Conservation (phyloP, 306 rosid genomes). For the Acacia melanoxylon region DNA sequence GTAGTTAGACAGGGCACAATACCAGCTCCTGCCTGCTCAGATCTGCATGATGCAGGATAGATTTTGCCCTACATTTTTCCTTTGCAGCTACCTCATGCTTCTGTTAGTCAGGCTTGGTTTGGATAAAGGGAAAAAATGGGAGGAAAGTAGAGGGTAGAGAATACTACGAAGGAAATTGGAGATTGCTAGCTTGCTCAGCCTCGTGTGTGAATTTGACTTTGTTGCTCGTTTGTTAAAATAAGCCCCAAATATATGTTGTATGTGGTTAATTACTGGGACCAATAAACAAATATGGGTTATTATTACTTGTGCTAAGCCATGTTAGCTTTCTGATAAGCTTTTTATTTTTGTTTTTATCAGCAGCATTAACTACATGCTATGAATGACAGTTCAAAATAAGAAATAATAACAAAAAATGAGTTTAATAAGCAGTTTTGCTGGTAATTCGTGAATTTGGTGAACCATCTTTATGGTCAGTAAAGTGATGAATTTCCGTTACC, state of each 20-base stretch:
- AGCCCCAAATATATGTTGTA: background rate
- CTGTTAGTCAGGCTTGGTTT: background rate
- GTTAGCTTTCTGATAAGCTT: background rate
- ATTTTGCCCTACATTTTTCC: constrained; percentile 55
- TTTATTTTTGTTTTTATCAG: no score
- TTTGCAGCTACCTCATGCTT: background rate
- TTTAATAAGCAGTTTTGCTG: no score
- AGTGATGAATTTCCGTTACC: no score
- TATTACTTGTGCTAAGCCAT: background rate
- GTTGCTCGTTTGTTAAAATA: background rate
- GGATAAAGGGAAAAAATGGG: no score
- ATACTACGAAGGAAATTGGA: background rate
- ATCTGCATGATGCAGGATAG: constrained; percentile 69
- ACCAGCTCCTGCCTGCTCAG: constrained; percentile 84
- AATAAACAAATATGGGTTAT: background rate
- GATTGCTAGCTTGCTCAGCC: background rate
- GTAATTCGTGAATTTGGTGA: no score
- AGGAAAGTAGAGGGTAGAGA: no score
- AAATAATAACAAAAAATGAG: no score
- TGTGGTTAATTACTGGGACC: background rate
- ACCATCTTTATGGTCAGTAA: no score
- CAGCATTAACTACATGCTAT: no score
- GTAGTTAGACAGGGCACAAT: constrained; percentile 43
- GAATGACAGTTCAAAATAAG: no score
- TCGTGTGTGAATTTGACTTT: background rate